Evolutionary conservation across 345 rosid species (phyloP), one percentile per base, ranked within the genome.

Genomic region (Capsella bursapastoris): DNA sequence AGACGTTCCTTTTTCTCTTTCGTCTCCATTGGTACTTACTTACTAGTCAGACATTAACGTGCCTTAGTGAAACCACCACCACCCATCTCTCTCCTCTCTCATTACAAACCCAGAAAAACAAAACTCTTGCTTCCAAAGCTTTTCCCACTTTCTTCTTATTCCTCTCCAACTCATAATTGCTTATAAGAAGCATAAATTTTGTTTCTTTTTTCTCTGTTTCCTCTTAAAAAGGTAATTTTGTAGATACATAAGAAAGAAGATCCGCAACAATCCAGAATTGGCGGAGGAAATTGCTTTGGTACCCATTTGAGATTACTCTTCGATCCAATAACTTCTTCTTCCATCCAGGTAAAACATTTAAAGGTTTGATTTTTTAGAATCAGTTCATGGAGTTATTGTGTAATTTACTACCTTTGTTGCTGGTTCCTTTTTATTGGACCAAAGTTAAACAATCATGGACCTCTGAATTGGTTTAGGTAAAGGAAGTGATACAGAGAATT

Each of bases 11-110:
- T 71, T 71, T 58, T 49, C 44, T 8, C 28, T 34, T 22, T 78
- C 69, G 62, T 77, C 52, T 58, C 63, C 62, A 72, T 76, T 76
- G 79, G 56, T 25, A 68, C 45, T 40, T 40, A 40, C 15, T 57
- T 14, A 44, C 25, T 48, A 70, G 71, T 76, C 81, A 41, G 72
- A 57, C 80, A 69, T 77, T 66, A 71, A 65, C 81, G 81, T 71
- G 80, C 6, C 62, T 77, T 47, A 8, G 22, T 40, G 61, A 59
- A 59, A 67, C 55, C 53, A 52, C 50, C 64, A 64, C 67, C 68
- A 67, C 45, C 55, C 67, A 56, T 57, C 29, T 57, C 18, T 57
- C 56, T 58, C 31, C 4, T 5, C 25, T 67, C 72, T 69, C 1
- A 2, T 22, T 22, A 1, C 25, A 70, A 57, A 56, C 66, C 65